Evolutionary conservation across 768 basidiomycete species (phyloP).

Genomic region (Tulasnella sp.): DNA sequence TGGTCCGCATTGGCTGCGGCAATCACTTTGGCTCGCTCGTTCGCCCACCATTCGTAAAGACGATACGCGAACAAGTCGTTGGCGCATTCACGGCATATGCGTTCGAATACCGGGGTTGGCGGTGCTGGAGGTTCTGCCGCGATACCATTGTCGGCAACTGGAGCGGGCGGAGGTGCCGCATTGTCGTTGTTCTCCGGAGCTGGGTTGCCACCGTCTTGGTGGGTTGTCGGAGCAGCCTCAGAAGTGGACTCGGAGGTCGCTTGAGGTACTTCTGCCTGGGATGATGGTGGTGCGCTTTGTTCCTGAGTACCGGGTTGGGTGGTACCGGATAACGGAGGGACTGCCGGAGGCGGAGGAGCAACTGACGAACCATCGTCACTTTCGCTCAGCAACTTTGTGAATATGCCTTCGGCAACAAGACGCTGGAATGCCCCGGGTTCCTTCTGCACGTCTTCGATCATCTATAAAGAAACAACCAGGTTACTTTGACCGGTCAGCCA

Average conservation of each 20-base stretch:
- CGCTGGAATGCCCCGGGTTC: constrained; percentile 6
- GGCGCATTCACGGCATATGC: neutral
- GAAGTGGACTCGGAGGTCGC: neutral
- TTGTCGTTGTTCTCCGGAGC: neutral
- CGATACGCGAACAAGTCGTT: neutral
- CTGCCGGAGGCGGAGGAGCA: neutral
- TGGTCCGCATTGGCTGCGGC: neutral
- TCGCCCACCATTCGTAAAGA: neutral
- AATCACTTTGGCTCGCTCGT: neutral
- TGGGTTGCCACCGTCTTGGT: too few species aligned
- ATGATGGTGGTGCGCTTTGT: neutral
- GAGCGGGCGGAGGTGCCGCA: neutral
- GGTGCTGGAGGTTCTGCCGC: neutral
- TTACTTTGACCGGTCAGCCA: neutral
- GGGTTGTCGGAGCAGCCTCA: neutral
- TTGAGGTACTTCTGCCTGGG: neutral
- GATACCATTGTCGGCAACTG: neutral
- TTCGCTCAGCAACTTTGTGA: constrained; percentile 4
- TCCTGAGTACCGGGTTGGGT: neutral
- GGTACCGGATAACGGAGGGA: neutral
- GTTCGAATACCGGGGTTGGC: neutral
- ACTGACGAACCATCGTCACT: neutral
- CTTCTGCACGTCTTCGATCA: constrained; percentile 10
- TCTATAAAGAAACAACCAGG: constrained; percentile 5
- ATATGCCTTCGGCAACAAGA: constrained; percentile 14